Evolutionary conservation across 2,329 filamentous ascomycete species (phyloP).

Genomic region (Sarocladium kiliense): DNA sequence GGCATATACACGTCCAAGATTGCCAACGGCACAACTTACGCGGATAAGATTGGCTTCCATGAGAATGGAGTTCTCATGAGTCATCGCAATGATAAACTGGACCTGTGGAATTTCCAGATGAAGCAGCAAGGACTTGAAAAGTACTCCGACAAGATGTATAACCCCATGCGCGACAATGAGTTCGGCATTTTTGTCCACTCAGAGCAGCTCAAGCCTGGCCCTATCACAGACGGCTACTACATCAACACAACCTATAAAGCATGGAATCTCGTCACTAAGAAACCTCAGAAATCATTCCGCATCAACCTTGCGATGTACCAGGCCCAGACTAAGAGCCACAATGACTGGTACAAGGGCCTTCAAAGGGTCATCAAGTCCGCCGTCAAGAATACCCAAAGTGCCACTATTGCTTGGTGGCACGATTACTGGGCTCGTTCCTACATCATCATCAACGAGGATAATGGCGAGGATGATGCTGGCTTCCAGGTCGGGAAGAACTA

Average conservation of each 20-base stretch:
- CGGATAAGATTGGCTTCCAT: constrained; percentile 8
- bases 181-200: constrained; percentile 10
- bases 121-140: constrained; percentile 10
- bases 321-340: constrained; percentile 6
- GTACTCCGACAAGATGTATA: constrained; percentile 9
- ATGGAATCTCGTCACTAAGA: constrained; percentile 3
- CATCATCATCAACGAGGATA: constrained; percentile 11
- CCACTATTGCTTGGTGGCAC: constrained; percentile 10
- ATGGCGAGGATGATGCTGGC: constrained; percentile 2
- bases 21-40: constrained; percentile 10
- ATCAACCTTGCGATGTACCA: constrained; percentile 10
- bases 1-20: constrained; percentile 10
- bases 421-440: constrained; percentile 10
- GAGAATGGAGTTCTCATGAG: constrained; percentile 10
- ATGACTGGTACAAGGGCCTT: constrained; percentile 7
- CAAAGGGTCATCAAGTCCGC: neutral
- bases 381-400: constrained; percentile 1
- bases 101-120: constrained; percentile 11
- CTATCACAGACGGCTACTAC: constrained; percentile 4
- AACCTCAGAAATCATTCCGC: constrained; percentile 2
- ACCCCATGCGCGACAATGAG: constrained; percentile 11
- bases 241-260: constrained; percentile 9
- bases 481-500: constrained; percentile 11
- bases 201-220: constrained; percentile 8
- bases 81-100: constrained; percentile 10